Evolutionary conservation across 768 basidiomycete species (phyloP).

Genomic region (Gloeostereum incarnatum): DNA sequence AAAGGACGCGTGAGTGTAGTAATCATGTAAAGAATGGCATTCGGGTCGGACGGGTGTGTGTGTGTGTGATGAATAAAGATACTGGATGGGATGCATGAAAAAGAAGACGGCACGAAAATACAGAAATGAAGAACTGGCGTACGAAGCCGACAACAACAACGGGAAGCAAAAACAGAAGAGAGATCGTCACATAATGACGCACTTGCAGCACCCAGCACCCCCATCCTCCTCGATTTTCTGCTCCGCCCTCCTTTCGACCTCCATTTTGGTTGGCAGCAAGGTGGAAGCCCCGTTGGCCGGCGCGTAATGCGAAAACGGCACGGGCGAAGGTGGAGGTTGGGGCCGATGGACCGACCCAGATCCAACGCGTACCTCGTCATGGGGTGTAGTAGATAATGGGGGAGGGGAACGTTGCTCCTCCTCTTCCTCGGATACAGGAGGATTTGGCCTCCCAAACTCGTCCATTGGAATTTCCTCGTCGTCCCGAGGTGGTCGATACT

Average conservation of each 20-base stretch:
- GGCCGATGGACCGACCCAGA: conserved; percentile 15
- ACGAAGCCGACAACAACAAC: too few species aligned
- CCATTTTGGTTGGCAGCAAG: conserved; percentile 19
- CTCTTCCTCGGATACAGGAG: conserved; percentile 12
- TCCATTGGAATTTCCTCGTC: conserved; percentile 49
- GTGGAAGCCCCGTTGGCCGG: conserved; percentile 17
- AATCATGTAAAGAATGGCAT: too few species aligned
- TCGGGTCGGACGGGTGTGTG: too few species aligned
- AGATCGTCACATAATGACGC: conserved; percentile 85
- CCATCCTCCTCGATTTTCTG: conserved; percentile 32
- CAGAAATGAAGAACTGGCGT: too few species aligned
- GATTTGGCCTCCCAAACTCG: conserved; percentile 43
- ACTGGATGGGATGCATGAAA: too few species aligned
- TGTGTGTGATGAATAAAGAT: too few species aligned
- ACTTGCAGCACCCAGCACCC: conserved; percentile 68
- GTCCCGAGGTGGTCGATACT: conserved; percentile 44
- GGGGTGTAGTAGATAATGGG: conserved; percentile 10
- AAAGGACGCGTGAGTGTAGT: too few species aligned
- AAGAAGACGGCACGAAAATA: too few species aligned
- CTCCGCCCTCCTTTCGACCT: conserved; percentile 16
- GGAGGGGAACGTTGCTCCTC: conserved; percentile 12
- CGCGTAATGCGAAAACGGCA: conserved; percentile 58
- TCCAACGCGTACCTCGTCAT: conserved; percentile 18
- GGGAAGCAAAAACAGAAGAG: too few species aligned
- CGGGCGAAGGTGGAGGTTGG: conserved; percentile 40